Evolutionary conservation across 345 rosid species (phyloP).

Genomic region (Rhodomyrtus tomentosa): DNA sequence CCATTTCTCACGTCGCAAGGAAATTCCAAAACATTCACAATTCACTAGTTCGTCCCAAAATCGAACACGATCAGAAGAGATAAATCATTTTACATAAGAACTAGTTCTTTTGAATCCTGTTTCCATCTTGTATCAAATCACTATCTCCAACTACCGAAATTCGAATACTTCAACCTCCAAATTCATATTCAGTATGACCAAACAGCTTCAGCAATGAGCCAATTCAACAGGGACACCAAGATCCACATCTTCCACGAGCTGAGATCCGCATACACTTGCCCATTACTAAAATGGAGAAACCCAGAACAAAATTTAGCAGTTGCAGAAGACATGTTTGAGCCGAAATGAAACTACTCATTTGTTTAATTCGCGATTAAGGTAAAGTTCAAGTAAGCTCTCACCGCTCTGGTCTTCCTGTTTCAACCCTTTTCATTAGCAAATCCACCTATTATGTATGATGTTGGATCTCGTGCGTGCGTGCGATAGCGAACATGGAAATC

Average conservation of each 20-base stretch:
- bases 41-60: not conserved
- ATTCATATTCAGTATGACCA: not conserved
- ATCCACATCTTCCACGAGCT: not conserved
- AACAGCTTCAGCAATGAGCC: not conserved
- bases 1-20: not conserved
- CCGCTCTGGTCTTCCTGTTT: conserved; percentile 85
- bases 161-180: not conserved
- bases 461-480: conserved; percentile 76
- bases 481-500: conserved; percentile 91
- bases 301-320: not conserved
- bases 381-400: conserved; percentile 78
- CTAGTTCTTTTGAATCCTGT: not conserved
- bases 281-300: not conserved
- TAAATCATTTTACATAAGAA: not conserved
- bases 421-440: conserved; percentile 59
- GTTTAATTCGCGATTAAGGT: conserved; percentile 65
- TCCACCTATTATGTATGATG: no score
- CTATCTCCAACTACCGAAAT: not conserved
- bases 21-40: not conserved
- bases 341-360: conserved; percentile 43
- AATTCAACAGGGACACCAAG: not conserved
- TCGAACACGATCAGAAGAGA: not conserved
- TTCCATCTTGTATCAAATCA: not conserved
- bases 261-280: not conserved
- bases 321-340: not conserved